Base-by-base conservation (phyloP, 139 green algal genomes). In the Picochlorum costavermella region DNA sequence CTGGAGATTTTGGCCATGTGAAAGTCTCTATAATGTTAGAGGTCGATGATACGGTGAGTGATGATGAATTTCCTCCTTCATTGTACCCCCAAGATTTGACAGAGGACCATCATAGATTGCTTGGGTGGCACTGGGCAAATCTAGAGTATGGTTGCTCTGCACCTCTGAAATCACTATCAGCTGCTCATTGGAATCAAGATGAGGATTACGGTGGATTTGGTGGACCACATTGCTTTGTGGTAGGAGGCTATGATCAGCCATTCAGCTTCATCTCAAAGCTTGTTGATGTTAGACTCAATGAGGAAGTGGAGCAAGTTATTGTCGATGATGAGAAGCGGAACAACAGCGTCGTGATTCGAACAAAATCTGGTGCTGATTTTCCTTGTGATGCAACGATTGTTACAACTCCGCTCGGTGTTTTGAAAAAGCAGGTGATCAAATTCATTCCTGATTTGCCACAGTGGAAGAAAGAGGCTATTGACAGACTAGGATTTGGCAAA, bases 131-230 rank as follows among this genome's bases (percentile, higher is more conserved):
- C 77, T 88, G 80, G 70, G 88, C 90, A 4, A 85, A 94, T 64
- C 56, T 93, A 30, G 90, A 96, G 73, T 96, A 96, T 63, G 89
- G 86, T 20, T 95, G 87, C 78, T 81, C 76, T 29, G 83, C 83
- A 0, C 40, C 57, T 1, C 64, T 59, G 40, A n/a, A 48, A 59
- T 56, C 75, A 53, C 65, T 94, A 2, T 89, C 80, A 2, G 57
- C 85, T 4, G 36, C 64, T 14, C 70, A 92, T 61, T 96, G 90
- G 90, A 92, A 96, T 70, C 83, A 96, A 33, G 84, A 90, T 58
- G 81, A 88, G 60, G 86, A 94, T 57, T 88, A 75, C 26, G 89
- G 86, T 28, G 88, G 83, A 14, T 96, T 96, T 81, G 89, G 86
- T 12, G 89, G 89, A 4, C 66, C 73, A 9, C 90, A 96, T 79